Evolutionary conservation across 306 rosid species (phyloP), one percentile per base, ranked within the genome.

Genomic region (Inga oerstediana): DNA sequence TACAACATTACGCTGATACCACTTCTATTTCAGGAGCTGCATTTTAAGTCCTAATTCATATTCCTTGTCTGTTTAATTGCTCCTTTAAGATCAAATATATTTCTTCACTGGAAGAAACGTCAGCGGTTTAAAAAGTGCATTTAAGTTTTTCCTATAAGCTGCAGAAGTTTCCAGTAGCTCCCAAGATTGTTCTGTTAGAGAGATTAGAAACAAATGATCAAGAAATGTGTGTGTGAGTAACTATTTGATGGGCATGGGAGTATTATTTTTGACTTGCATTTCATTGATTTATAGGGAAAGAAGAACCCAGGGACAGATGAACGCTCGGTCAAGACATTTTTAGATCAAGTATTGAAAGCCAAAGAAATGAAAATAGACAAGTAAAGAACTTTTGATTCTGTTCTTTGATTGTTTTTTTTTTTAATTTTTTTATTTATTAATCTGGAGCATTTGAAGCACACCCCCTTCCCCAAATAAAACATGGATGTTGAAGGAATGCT

Each of bases 281-380:
- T 59, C 70, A 70, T 76, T 82, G 77, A 75, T 89, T 80, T 86
- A 48, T 92, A 96, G 98, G 98, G 99, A 76, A 96, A 94, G 97
- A 93, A 77, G 88, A 96, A 96, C 87, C 99, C 99, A 1, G 98
- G 98, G 72, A 94, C 99, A 34, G 94, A 93, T 69, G 43, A 34
- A 68, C 83, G 70, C 34, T 75, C 98, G 10, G 99, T 94, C 82
- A 72, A 86, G 87, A 81, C 87, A 44, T 96, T 96, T 88, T 85
- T 96, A 78, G 65, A 84, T 39, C 88, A 89, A 89, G 99, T 94
- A 81, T 72, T 84, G 93, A 79, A 79, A 76, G 98, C 98, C 77
- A 88, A 88, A 90, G 97, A 91, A 87, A 96, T 94, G 94, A 90
- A 92, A 89, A 94, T 93, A 73, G 99, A 96, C 93, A 96, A 91